Conservation (phyloP, 2,329 filamentous ascomycete genomes). For the Penicillium brevicompactum region DNA sequence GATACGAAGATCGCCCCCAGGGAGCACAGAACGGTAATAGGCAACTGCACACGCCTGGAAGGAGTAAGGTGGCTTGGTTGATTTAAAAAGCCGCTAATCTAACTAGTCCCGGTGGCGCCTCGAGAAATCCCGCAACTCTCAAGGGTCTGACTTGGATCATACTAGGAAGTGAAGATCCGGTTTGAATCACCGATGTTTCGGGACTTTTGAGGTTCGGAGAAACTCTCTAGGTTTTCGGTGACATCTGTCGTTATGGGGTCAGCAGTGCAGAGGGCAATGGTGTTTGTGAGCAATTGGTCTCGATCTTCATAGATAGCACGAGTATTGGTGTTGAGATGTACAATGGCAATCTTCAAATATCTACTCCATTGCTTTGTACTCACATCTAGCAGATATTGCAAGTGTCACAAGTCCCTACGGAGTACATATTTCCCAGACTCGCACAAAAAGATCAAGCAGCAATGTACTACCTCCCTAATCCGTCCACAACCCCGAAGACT, state of each 20-base stretch:
- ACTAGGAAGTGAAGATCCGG: constrained; percentile 9
- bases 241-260: background rate
- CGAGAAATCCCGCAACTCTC: constrained; percentile 14
- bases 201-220: constrained; percentile 1
- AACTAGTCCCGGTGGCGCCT: constrained; percentile 10
- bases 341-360: too few relatives aligned
- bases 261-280: too few relatives aligned
- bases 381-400: background rate
- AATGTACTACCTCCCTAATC: constrained; percentile 13
- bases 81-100: background rate
- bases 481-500: constrained; percentile 12
- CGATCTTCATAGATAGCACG: too few relatives aligned
- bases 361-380: too few relatives aligned
- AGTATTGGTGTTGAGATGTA: too few relatives aligned
- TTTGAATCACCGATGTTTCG: constrained; percentile 5
- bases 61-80: background rate
- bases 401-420: background rate
- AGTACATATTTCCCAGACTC: background rate
- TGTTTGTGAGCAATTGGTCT: too few relatives aligned
- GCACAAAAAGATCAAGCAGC: constrained; percentile 3
- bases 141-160: constrained; percentile 10
- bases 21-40: background rate
- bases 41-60: constrained; percentile 2
- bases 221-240: background rate
- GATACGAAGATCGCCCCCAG: constrained; percentile 1